Percentiles rank a stretch among this genome's conserved stretches.
phyloP scores from a whole-genome alignment of 495 filamentous ascomycete species.

The Chaetomium fimeti region DNA sequence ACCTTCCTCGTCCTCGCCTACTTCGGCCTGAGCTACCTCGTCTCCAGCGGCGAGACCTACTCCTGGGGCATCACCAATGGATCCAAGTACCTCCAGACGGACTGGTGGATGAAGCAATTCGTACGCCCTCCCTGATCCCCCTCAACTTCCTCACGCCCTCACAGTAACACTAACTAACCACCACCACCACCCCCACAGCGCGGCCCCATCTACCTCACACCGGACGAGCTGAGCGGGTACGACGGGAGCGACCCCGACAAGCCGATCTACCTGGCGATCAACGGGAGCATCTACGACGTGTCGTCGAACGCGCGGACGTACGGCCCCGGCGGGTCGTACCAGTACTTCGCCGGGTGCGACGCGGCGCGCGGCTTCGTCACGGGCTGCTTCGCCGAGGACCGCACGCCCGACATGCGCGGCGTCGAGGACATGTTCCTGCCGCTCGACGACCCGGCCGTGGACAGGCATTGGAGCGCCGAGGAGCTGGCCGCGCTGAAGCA shows the following conservation, averaged over 20 bases:
- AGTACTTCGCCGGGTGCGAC: slow-evolving; percentile 82
- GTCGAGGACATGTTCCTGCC: slow-evolving; percentile 89
- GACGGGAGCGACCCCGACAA: slow-evolving; percentile 71
- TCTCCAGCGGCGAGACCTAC: slow-evolving; percentile 67
- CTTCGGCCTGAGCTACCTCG: slow-evolving; percentile 72
- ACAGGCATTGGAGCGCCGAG: slow-evolving; percentile 46
- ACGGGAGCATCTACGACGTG: slow-evolving; percentile 94
- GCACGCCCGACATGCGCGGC: slow-evolving; percentile 76
- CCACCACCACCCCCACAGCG: slow-evolving; percentile 24
- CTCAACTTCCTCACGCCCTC: neutral
- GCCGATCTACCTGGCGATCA: slow-evolving; percentile 89
- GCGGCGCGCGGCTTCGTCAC: slow-evolving; percentile 92
- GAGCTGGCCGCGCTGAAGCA: slow-evolving; percentile 58
- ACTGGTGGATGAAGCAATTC: slow-evolving; percentile 61
- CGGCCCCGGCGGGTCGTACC: slow-evolving; percentile 85
- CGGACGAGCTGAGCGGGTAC: slow-evolving; percentile 66
- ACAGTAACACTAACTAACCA: neutral
- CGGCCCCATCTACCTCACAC: slow-evolving; percentile 62
- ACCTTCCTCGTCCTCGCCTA: slow-evolving; percentile 67
- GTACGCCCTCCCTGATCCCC: slow-evolving; percentile 42
- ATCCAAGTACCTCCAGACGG: slow-evolving; percentile 64
- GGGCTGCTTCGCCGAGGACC: slow-evolving; percentile 87
- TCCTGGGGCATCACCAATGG: slow-evolving; percentile 55
- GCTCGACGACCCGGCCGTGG: slow-evolving; percentile 60
- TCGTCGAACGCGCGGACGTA: slow-evolving; percentile 70